phyloP scores from a whole-genome alignment of 495 filamentous ascomycete genomes.

The Xylaria palmicola region DNA sequence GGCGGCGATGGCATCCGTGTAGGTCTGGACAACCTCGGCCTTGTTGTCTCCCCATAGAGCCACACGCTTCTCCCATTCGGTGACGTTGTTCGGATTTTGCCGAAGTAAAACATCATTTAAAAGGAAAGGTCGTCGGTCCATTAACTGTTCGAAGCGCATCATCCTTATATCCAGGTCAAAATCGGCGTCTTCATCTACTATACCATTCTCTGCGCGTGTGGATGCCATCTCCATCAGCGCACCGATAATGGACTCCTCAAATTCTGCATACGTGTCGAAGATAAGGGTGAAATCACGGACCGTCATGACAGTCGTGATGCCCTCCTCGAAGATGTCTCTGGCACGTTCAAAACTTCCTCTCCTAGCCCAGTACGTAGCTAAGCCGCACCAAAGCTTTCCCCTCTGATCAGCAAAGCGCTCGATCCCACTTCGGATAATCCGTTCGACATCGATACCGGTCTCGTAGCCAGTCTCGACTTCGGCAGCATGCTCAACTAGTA shows the following conservation, averaged over 20 bases:
- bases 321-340: slow-evolving; percentile 93
- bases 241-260: slow-evolving; percentile 93
- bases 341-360: slow-evolving; percentile 87
- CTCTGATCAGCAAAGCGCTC: slow-evolving; percentile 89
- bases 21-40: slow-evolving; percentile 86
- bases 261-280: slow-evolving; percentile 95
- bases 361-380: slow-evolving; percentile 97
- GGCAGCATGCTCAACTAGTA: slow-evolving; percentile 87
- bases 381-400: slow-evolving; percentile 92
- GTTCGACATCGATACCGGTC: slow-evolving; percentile 84
- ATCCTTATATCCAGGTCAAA: slow-evolving; percentile 96
- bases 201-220: slow-evolving; percentile 75
- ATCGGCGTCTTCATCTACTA: slow-evolving; percentile 81
- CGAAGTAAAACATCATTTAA: slow-evolving; percentile 94
- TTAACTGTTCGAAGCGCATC: slow-evolving; percentile 96
- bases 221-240: slow-evolving; percentile 87
- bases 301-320: slow-evolving; percentile 97
- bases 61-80: slow-evolving; percentile 96
- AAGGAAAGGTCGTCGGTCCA: slow-evolving; percentile 95
- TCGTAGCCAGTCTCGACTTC: slow-evolving; percentile 78
- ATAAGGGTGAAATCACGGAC: slow-evolving; percentile 97
- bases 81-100: slow-evolving; percentile 95
- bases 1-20: slow-evolving; percentile 88
- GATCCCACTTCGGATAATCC: slow-evolving; percentile 91
- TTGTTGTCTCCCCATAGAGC: slow-evolving; percentile 95